Evolutionary conservation across 2,329 filamentous ascomycete species (phyloP).

Genomic region (Alternaria brassicicola): DNA sequence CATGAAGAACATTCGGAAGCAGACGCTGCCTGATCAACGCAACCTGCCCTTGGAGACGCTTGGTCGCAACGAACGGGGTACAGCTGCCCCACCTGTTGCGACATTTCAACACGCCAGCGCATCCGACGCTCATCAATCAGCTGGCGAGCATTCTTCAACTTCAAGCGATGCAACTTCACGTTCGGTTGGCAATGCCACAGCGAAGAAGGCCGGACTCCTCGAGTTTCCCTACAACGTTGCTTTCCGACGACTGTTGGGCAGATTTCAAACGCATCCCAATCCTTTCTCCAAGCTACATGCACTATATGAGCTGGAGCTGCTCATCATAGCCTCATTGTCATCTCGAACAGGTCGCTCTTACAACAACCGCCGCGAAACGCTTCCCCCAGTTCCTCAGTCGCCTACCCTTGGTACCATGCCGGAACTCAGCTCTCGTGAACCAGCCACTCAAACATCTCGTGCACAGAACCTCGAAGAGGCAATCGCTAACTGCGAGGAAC

Average conservation of each 20-base stretch:
- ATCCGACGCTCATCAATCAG: constrained; percentile 49
- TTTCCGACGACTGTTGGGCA: constrained; percentile 78
- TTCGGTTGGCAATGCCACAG: constrained; percentile 48
- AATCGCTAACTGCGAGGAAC: constrained; percentile 72
- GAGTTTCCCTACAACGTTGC: constrained; percentile 83
- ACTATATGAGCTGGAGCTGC: constrained; percentile 79
- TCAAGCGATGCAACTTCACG: constrained; percentile 54
- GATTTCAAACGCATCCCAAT: constrained; percentile 88
- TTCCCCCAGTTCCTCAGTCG: constrained; percentile 52
- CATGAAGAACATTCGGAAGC: constrained; percentile 64
- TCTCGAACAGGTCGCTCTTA: constrained; percentile 58
- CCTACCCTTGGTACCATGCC: constrained; percentile 54
- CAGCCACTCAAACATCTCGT: constrained; percentile 50
- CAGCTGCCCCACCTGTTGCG: constrained; percentile 50
- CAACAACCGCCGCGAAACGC: constrained; percentile 48
- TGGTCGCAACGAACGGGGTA: constrained; percentile 50
- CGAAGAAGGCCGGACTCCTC: constrained; percentile 52
- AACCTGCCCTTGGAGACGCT: constrained; percentile 52
- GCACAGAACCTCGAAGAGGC: constrained; percentile 65
- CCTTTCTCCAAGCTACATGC: constrained; percentile 85
- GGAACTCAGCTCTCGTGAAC: constrained; percentile 53
- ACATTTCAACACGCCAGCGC: constrained; percentile 51
- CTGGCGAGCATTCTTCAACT: constrained; percentile 53
- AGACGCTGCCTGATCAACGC: constrained; percentile 42
- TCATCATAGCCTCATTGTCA: constrained; percentile 77